Evolutionary conservation across 768 basidiomycete genomes (phyloP), one percentile per base, ranked within the genome.

Genomic region (Phylloporus sp.): DNA sequence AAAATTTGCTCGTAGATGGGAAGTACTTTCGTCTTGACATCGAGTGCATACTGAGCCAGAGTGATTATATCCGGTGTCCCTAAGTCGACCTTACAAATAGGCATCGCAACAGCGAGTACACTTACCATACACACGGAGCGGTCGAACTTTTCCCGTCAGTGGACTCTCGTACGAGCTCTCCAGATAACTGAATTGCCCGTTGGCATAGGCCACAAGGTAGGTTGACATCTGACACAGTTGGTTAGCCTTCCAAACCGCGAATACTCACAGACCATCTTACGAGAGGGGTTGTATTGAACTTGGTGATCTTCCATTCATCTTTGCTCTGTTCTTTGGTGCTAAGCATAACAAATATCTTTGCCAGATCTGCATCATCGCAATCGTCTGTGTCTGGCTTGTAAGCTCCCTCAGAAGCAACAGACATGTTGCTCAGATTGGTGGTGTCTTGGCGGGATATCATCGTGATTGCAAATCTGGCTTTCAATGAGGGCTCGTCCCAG

Each of bases 1-100:
- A 97, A 97, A 45, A 95, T 77, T 62, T 85, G 74, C 68, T 98
- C 94, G 65, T 94, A 97, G n/a, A 92, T 63, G 14, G 93, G 92
- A 13, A 96, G 69, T 9, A 89, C 86, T 24, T 73, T 75, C 6
- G 76, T 78, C 66, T 88, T 95, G 55, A 95, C 82, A 55, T 94
- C 90, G 33, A 98, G 81, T 13, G 88, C 86, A 58, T 91, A 91
- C 54, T 85, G 77, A 6, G 86, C 85, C 61, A 92, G 91, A 54
- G 82, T 74, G 56, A 96, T 89, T 52, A 82, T 70, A 59, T 96
- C 86, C 48, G 80, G 70, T 7, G 91, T 95, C 8, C 86, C 86
- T 90, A 54, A 27, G 21, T 57, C 44, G 33, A 23, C 42, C 48
- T 42, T 46, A 40, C 22, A 9, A 45, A 18, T 36, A 14, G 9